phyloP scores from a whole-genome alignment of 2,329 filamentous ascomycete genomes.

The Colletotrichum lupini region DNA sequence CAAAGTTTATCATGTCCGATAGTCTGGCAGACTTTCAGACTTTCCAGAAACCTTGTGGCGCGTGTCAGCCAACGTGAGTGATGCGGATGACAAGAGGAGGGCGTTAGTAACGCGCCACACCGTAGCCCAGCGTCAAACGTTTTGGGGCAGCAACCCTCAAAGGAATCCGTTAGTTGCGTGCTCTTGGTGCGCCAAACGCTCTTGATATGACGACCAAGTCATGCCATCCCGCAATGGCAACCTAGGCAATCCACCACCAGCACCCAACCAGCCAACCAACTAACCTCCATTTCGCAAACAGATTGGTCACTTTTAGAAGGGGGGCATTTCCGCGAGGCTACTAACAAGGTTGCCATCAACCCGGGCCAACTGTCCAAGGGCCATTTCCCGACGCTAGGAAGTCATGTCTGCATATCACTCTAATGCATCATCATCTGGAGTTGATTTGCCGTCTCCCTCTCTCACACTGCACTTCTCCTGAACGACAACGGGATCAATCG shows the following conservation, averaged over 20 bases:
- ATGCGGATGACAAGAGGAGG: conserved; percentile 19
- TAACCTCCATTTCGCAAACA: background rate
- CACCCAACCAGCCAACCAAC: background rate
- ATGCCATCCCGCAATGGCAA: conserved; percentile 8
- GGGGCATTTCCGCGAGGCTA: background rate
- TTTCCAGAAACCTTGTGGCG: background rate
- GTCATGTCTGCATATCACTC: background rate
- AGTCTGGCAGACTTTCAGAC: background rate
- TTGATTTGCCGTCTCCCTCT: background rate
- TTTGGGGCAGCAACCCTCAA: background rate
- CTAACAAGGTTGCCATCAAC: background rate
- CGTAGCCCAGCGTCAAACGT: conserved; percentile 20
- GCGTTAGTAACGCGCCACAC: conserved; percentile 29
- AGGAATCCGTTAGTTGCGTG: background rate
- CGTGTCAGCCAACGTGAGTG: conserved; percentile 9
- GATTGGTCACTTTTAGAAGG: background rate
- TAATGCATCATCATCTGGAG: background rate
- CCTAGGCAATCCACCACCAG: background rate
- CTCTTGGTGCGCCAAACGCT: background rate
- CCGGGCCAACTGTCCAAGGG: background rate
- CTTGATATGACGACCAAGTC: conserved; percentile 4
- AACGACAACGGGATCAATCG: background rate
- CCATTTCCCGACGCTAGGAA: background rate
- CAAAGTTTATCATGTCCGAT: conserved; percentile 21
- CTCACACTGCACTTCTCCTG: conserved; percentile 10